phyloP scores from a whole-genome alignment of 345 rosid species.

The Linum lewisii region DNA sequence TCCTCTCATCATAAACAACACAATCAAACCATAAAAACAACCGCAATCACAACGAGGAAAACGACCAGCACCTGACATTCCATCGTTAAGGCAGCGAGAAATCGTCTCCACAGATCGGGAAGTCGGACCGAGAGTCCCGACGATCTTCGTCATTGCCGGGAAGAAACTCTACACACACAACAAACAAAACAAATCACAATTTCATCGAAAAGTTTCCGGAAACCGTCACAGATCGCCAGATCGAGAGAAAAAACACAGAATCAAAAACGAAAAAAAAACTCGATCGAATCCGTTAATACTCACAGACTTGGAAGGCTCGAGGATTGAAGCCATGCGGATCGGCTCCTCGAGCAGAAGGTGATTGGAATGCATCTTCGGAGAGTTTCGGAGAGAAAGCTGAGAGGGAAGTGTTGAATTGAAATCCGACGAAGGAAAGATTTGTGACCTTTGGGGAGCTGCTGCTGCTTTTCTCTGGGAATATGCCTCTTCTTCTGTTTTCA shows the following conservation, averaged over 20 bases:
- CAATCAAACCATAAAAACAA: background rate
- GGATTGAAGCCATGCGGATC: conserved; percentile 95
- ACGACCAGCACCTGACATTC: conserved; percentile 66
- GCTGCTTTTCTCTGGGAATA: background rate
- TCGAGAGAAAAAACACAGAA: too few relatives aligned
- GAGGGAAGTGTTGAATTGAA: background rate
- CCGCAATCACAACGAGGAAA: background rate
- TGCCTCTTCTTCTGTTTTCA: too few relatives aligned
- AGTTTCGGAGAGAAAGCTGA: background rate
- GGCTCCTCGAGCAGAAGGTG: conserved; percentile 98
- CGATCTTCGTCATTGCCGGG: conserved; percentile 93
- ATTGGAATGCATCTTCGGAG: conserved; percentile 71
- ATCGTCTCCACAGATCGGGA: conserved; percentile 71
- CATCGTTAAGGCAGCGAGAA: conserved; percentile 74
- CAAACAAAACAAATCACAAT: background rate
- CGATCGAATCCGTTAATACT: conserved; percentile 18
- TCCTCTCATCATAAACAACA: conserved; percentile 3
- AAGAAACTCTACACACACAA: conserved; percentile 56
- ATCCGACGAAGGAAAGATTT: background rate
- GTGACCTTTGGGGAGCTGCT: background rate
- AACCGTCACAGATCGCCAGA: background rate
- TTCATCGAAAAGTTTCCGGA: background rate
- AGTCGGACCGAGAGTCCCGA: conserved; percentile 82
- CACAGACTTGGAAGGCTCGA: conserved; percentile 91
- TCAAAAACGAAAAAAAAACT: conserved; percentile 1